These are phyloP conservation scores for Neurospora sp. DNA, from an alignment of 495 filamentous ascomycete species.

Conservation along the genomic window DNA sequence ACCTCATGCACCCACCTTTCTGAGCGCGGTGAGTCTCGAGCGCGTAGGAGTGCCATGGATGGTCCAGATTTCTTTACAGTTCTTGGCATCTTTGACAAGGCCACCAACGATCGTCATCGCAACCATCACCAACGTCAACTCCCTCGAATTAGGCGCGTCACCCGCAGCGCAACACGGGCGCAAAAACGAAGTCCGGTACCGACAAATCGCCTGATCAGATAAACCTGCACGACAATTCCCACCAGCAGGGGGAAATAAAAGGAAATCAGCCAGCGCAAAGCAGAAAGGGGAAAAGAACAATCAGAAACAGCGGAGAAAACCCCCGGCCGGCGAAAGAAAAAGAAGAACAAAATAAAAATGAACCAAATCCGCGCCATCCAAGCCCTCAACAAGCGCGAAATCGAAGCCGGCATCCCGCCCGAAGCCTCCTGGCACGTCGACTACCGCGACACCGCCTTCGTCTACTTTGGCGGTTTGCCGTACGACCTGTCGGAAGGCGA, in stretches of 20 bases:
- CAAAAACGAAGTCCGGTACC: background rate
- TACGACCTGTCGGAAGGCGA: constrained; percentile 94
- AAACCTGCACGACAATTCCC: background rate
- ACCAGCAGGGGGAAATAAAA: background rate
- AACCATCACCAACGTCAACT: background rate
- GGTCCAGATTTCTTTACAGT: background rate
- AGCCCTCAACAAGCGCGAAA: constrained; percentile 88
- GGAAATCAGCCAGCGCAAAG: background rate
- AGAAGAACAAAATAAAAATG: constrained; percentile 40
- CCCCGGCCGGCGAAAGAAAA: background rate
- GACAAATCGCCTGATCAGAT: background rate
- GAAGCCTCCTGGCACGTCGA: constrained; percentile 95
- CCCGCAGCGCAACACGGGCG: background rate
- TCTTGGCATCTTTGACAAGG: background rate
- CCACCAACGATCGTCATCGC: background rate
- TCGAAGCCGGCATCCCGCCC: constrained; percentile 71
- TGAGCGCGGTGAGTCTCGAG: background rate
- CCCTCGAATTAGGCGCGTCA: background rate
- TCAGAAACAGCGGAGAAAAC: background rate
- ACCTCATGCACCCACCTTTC: background rate
- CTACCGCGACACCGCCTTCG: constrained; percentile 92
- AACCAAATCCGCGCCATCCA: constrained; percentile 88
- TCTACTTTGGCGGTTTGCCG: constrained; percentile 91
- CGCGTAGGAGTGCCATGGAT: background rate
- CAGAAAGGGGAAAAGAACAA: background rate